Evolutionary conservation across 202 grass and related monocot species (phyloP).

Genomic region (Brachypodium distachyon): DNA sequence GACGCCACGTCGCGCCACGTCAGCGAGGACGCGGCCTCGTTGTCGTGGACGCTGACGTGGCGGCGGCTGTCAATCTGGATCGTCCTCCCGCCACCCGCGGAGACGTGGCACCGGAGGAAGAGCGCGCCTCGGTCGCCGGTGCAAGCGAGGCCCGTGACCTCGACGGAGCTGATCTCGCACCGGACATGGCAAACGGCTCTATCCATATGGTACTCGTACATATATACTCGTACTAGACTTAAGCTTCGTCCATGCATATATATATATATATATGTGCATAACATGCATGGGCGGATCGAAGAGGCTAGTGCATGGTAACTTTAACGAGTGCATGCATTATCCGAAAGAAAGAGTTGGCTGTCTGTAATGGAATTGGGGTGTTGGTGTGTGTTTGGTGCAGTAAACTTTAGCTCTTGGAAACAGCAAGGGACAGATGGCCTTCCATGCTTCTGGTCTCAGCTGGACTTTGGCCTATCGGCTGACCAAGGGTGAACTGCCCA

Average conservation of each 20-base stretch:
- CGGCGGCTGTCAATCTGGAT: constrained; percentile 40
- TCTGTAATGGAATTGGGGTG: neutral
- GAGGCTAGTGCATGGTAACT: neutral
- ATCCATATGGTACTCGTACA: neutral
- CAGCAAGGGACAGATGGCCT: constrained; percentile 13
- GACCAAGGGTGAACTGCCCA: constrained; percentile 17
- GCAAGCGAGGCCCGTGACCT: neutral
- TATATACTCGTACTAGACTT: neutral
- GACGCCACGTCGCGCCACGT: constrained; percentile 35
- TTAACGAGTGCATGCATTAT: constrained; percentile 5
- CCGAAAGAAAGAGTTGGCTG: neutral
- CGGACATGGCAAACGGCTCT: constrained; percentile 10
- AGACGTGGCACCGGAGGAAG: constrained; percentile 41
- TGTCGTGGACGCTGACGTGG: too few species aligned
- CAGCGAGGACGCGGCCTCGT: too few species aligned
- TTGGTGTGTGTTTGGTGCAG: constrained; percentile 6
- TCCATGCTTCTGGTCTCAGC: neutral
- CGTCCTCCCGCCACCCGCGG: constrained; percentile 12
- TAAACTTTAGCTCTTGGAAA: constrained; percentile 33
- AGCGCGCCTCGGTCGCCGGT: neutral
- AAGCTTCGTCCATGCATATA: neutral
- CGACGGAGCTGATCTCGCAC: constrained; percentile 22
- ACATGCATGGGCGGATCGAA: neutral
- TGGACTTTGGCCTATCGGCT: constrained; percentile 22
- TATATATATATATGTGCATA: constrained; percentile 1